These are phyloP conservation scores for Wallacemonas rigidus DNA, from an alignment of 208 protist species.

Conservation along the genomic window DNA sequence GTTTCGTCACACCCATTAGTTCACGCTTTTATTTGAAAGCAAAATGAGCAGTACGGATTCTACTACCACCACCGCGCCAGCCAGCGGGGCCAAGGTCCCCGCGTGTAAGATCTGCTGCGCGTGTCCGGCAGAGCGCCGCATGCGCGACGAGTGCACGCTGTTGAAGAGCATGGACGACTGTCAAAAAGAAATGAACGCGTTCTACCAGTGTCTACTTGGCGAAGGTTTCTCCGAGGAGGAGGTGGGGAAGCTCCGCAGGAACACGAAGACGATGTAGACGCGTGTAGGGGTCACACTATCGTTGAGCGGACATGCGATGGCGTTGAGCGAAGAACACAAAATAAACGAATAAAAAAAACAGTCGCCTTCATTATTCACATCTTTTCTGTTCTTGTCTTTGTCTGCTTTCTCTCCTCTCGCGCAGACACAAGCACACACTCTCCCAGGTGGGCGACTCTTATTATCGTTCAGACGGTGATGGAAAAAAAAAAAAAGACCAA, in stretches of 20 bases:
- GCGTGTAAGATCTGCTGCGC: slow-evolving; percentile 88
- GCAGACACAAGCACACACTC: no score
- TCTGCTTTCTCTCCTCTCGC: no score
- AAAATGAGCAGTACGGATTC: slow-evolving; percentile 9
- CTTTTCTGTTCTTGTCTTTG: no score
- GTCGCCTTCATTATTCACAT: no score
- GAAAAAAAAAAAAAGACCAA: slow-evolving; percentile 12
- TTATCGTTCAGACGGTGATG: slow-evolving; percentile 2
- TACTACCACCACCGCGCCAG: slow-evolving; percentile 14
- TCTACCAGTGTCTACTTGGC: slow-evolving; percentile 74
- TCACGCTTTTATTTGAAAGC: neutral
- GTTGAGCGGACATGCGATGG: no score
- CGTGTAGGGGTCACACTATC: neutral
- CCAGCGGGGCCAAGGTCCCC: slow-evolving; percentile 33
- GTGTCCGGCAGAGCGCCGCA: slow-evolving; percentile 68
- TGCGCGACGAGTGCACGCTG: slow-evolving; percentile 79
- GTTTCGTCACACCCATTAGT: no score
- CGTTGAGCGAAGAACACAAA: no score
- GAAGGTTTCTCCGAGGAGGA: slow-evolving; percentile 76
- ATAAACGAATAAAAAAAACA: no score
- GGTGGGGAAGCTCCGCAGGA: slow-evolving; percentile 51
- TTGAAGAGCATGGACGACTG: slow-evolving; percentile 72
- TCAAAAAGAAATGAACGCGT: slow-evolving; percentile 52
- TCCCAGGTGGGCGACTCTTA: no score
- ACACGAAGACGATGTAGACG: slow-evolving; percentile 46